Evolutionary conservation across 768 basidiomycete genomes (phyloP).

Genomic region (Calocera viscosa): DNA sequence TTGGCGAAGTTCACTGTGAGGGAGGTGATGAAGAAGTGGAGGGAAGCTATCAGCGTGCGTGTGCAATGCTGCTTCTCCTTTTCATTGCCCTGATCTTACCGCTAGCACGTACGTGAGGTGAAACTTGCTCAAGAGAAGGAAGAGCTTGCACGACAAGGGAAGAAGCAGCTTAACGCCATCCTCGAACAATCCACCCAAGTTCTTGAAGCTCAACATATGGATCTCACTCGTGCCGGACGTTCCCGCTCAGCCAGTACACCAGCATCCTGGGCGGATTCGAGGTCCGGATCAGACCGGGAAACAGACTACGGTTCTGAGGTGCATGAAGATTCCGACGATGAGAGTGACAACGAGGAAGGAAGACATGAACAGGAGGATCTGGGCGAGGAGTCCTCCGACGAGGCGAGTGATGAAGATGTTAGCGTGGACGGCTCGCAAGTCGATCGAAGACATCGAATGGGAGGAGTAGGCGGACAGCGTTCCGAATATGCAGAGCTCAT

Average conservation of each 20-base stretch:
- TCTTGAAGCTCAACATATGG: conserved; percentile 68
- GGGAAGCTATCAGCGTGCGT: conserved; percentile 71
- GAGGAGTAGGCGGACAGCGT: too few relatives aligned
- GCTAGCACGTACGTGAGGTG: conserved; percentile 61
- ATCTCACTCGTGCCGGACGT: conserved; percentile 43
- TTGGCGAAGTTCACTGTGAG: conserved; percentile 62
- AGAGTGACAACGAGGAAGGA: conserved; percentile 14
- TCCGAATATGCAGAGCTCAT: too few relatives aligned
- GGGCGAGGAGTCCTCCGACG: conserved; percentile 26
- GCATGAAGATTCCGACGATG: conserved; percentile 13
- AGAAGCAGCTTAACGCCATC: conserved; percentile 79
- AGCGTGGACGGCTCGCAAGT: too few relatives aligned
- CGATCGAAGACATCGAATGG: too few relatives aligned
- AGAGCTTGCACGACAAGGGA: conserved; percentile 68
- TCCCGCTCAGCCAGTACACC: conserved; percentile 39
- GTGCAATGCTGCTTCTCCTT: neutral
- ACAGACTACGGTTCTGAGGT: conserved; percentile 12
- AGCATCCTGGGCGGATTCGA: neutral
- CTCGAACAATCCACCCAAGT: conserved; percentile 79
- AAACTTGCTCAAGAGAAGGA: conserved; percentile 49
- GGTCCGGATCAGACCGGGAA: neutral
- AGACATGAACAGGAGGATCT: conserved; percentile 13
- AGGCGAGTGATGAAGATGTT: conserved; percentile 14
- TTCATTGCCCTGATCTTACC: neutral
- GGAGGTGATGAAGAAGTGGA: conserved; percentile 69